Base-by-base conservation (phyloP, 768 basidiomycete species). In the Podaxis carcinomalis region DNA sequence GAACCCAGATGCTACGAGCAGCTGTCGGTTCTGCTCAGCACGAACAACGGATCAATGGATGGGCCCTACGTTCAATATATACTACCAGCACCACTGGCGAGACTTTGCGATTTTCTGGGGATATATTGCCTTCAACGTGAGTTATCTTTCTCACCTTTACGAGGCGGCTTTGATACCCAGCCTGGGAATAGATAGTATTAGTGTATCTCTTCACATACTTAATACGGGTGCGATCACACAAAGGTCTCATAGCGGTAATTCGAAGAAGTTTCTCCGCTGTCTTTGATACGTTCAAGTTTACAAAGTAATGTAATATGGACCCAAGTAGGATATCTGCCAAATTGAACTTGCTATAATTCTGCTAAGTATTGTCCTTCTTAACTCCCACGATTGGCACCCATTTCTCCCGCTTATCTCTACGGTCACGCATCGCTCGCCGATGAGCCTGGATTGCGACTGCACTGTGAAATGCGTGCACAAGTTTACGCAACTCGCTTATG, bases 31-130 rank as follows among this genome's bases (percentile, higher is more conserved):
- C 68, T 89, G 89, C 64, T 72, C 82, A 0, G 76, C 77, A 28
- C 65, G 74, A 5, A 80, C 75, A 2, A 86, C 86, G 3, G 80
- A 88, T 65, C 67, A 80, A 52, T 90, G 83, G 76, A 72, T 90
- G 55, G 73, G 66, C 2, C 62, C 65, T 7, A 74, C 66, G 63
- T 89, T 92, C 73, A 87, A 86, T 64, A 87, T 91, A 35, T 77
- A 69, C 50, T 92, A 87, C 49, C 72, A 73, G 27, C 66, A 73
- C 51, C 76, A 78, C 49, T 86, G 83, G 83, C 70, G 83, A 36
- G 70, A 86, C 66, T 76, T 80, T 57, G 83, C 83, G 0, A 68
- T 87, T 35, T 67, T 86, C 64, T 77, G 77, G 63, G 81, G 68
- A 0, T 85, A 78, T 62, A 77, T 80, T 55, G 64, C 69, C 1